Evolutionary conservation across 2,329 filamentous ascomycete genomes (phyloP).

Genomic region (Septoria petroselini): DNA sequence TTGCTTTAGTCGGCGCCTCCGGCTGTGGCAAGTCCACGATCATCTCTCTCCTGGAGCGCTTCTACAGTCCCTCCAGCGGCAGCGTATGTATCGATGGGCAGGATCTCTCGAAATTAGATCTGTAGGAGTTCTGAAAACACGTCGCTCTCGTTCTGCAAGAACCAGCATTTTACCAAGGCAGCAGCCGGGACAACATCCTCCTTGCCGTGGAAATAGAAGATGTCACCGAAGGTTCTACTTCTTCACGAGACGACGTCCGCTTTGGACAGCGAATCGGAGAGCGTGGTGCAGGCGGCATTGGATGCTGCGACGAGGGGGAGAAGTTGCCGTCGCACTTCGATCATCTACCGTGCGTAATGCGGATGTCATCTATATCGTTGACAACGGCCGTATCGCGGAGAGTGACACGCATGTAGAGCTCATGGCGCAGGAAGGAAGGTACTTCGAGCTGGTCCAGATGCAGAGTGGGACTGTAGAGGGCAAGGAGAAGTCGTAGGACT

Average conservation of each 20-base stretch:
- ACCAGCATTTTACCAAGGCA: conserved; percentile 47
- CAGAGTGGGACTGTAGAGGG: no score
- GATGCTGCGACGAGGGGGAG: conserved; percentile 47
- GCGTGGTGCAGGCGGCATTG: conserved; percentile 65
- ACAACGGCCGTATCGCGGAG: conserved; percentile 40
- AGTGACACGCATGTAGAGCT: conserved; percentile 41
- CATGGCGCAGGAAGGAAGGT: conserved; percentile 38
- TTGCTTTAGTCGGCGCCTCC: conserved; percentile 48
- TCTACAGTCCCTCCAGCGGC: conserved; percentile 45
- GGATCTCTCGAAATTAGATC: conserved; percentile 50
- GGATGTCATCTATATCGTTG: conserved; percentile 41
- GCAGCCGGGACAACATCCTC: conserved; percentile 42
- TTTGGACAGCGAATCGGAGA: conserved; percentile 64
- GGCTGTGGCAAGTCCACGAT: conserved; percentile 50
- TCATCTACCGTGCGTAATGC: conserved; percentile 40
- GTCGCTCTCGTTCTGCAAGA: conserved; percentile 49
- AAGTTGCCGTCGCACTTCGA: conserved; percentile 42
- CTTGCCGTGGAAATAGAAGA: conserved; percentile 41
- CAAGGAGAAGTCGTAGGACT: no score
- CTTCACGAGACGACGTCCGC: conserved; percentile 59
- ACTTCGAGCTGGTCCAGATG: conserved; percentile 26
- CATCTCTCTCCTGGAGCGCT: conserved; percentile 47
- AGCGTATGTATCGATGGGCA: conserved; percentile 51
- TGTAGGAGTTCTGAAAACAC: conserved; percentile 41
- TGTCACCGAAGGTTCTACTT: conserved; percentile 46